Percentiles rank a stretch among this genome's conserved stretches.
Conservation (phyloP, 2,329 filamentous ascomycete genomes). For the Fusarium coicis region DNA sequence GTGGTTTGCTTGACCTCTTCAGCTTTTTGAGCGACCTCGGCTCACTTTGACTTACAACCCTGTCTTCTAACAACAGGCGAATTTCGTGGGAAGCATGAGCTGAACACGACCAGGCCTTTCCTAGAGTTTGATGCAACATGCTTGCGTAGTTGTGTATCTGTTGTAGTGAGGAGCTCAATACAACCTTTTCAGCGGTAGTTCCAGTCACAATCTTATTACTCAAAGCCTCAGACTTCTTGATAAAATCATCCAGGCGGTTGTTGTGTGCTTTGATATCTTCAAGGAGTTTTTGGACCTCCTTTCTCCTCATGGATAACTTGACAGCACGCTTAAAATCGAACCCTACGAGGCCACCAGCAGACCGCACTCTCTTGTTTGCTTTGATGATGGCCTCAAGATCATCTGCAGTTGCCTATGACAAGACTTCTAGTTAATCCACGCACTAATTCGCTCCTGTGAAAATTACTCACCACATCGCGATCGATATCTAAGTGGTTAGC, state of each 20-base stretch:
- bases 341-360: accelerated
- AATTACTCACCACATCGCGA: background rate
- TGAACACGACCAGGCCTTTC: background rate
- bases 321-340: background rate
- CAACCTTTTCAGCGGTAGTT: background rate
- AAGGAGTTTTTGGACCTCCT: background rate
- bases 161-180: background rate
- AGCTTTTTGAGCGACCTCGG: background rate
- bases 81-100: background rate
- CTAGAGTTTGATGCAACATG: background rate
- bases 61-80: background rate
- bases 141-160: background rate
- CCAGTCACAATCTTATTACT: accelerated
- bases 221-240: background rate
- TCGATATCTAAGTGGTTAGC: background rate
- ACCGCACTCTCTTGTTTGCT: accelerated
- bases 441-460: accelerated
- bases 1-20: background rate
- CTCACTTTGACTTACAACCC: accelerated
- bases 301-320: background rate
- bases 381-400: background rate
- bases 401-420: background rate
- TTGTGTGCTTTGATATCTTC: background rate
- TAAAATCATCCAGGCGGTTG: background rate
- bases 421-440: accelerated